Evolutionary conservation across 371 early-diverging fungal genomes (phyloP).

Genomic region (Mucor saturninus): DNA sequence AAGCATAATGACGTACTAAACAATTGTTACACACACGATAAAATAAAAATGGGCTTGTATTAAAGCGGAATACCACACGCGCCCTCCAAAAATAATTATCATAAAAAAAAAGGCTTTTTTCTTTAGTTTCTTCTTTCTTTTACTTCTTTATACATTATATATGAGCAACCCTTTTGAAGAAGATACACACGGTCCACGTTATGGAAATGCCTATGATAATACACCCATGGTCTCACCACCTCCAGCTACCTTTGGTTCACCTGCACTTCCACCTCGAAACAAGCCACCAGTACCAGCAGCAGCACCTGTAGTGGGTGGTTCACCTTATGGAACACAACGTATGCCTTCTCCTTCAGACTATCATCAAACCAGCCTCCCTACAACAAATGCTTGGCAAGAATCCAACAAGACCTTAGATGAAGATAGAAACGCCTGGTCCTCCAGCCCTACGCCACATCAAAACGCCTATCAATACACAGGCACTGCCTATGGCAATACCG

Average conservation of each 20-base stretch:
- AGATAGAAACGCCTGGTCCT: conserved; percentile 12
- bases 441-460: conserved; percentile 8
- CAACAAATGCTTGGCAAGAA: conserved; percentile 31
- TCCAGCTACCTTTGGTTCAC: conserved; percentile 11
- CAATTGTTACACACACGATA: neutral
- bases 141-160: conserved; percentile 1
- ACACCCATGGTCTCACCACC: conserved; percentile 1
- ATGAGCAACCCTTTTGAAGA: conserved; percentile 7
- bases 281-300: conserved; percentile 3
- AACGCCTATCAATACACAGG: conserved; percentile 41
- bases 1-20: neutral
- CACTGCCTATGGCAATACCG: conserved; percentile 28
- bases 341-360: conserved; percentile 49
- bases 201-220: conserved; percentile 38
- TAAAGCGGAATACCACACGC: too few species aligned
- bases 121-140: conserved; percentile 2
- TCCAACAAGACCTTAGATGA: conserved; percentile 32
- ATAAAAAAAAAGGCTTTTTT: neutral
- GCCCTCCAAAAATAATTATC: too few species aligned
- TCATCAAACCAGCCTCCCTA: conserved; percentile 15
- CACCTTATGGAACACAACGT: conserved; percentile 24
- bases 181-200: conserved; percentile 15
- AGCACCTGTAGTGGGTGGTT: neutral
- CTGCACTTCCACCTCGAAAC: conserved; percentile 27
- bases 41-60: neutral